Conservation (phyloP, 2,329 filamentous ascomycete species). For the Cladobotryum protrusum region DNA sequence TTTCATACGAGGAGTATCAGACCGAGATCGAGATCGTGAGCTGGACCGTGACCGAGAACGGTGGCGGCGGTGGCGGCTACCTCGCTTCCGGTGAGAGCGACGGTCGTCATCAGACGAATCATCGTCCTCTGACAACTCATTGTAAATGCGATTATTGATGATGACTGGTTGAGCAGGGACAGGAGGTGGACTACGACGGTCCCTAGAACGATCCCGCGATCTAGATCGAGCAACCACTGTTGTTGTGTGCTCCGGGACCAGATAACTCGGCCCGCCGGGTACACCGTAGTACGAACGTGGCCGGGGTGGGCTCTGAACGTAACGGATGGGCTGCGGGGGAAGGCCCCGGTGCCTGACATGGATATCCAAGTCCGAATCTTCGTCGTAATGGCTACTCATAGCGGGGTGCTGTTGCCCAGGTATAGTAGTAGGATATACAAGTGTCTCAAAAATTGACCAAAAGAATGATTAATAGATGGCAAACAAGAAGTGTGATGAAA, state of each 20-base stretch:
- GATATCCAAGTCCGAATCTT: constrained; percentile 52
- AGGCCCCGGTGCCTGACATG: constrained; percentile 37
- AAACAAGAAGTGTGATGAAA: no score
- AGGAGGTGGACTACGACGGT: constrained; percentile 39
- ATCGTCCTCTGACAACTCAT: constrained; percentile 40
- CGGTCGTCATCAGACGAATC: constrained; percentile 24
- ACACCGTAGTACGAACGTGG: constrained; percentile 36
- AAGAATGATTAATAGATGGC: not conserved
- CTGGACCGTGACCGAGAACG: constrained; percentile 24
- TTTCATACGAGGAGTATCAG: constrained; percentile 32
- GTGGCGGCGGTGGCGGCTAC: constrained; percentile 21
- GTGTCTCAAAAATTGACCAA: not conserved
- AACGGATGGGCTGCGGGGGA: constrained; percentile 37
- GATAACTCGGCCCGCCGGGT: constrained; percentile 34
- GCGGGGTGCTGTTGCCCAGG: not conserved
- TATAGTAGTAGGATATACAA: not conserved
- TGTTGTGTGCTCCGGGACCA: constrained; percentile 40
- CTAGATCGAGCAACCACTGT: constrained; percentile 37
- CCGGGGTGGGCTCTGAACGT: constrained; percentile 37
- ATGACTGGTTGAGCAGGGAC: constrained; percentile 41
- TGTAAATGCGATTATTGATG: constrained; percentile 52
- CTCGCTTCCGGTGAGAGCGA: constrained; percentile 19
- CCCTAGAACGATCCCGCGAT: constrained; percentile 38
- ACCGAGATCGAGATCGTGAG: constrained; percentile 31
- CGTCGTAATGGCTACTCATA: constrained; percentile 39